Percentiles rank a stretch among this genome's conserved stretches.
phyloP scores from a whole-genome alignment of 768 basidiomycete genomes.

The Termitomyces sp. region DNA sequence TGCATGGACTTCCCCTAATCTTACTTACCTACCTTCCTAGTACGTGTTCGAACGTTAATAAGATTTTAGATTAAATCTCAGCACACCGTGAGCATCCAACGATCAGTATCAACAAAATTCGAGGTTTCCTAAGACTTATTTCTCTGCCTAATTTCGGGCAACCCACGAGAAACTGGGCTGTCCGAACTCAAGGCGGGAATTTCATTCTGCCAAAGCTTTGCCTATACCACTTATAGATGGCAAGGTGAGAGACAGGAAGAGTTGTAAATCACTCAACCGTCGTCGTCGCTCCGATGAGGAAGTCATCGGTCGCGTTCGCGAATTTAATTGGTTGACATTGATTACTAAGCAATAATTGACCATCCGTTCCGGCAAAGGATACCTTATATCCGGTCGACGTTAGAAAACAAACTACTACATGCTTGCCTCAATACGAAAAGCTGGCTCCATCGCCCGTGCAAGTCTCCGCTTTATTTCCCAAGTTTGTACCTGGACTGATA shows the following conservation, averaged over 20 bases:
- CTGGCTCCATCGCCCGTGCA: constrained; percentile 60
- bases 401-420: constrained; percentile 35
- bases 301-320: constrained; percentile 6
- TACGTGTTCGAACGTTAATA: too few relatives aligned
- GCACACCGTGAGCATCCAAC: neutral
- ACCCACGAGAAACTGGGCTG: constrained; percentile 45
- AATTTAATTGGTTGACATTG: constrained; percentile 17
- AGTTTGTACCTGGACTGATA: constrained; percentile 4
- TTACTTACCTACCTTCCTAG: too few relatives aligned
- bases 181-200: constrained; percentile 80
- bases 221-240: constrained; percentile 29
- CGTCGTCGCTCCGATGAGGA: constrained; percentile 67
- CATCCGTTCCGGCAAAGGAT: constrained; percentile 5
- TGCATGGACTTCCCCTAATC: too few relatives aligned
- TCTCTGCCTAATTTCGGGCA: constrained; percentile 80
- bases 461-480: constrained; percentile 13
- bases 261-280: constrained; percentile 47
- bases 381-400: constrained; percentile 3
- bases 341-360: constrained; percentile 43
- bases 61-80: too few relatives aligned
- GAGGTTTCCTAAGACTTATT: constrained; percentile 28
- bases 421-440: constrained; percentile 65
- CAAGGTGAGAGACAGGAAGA: constrained; percentile 72
- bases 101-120: neutral
- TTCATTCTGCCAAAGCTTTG: constrained; percentile 58